phyloP scores from a whole-genome alignment of 2,329 filamentous ascomycete species.

The Lachnellula cervina region DNA sequence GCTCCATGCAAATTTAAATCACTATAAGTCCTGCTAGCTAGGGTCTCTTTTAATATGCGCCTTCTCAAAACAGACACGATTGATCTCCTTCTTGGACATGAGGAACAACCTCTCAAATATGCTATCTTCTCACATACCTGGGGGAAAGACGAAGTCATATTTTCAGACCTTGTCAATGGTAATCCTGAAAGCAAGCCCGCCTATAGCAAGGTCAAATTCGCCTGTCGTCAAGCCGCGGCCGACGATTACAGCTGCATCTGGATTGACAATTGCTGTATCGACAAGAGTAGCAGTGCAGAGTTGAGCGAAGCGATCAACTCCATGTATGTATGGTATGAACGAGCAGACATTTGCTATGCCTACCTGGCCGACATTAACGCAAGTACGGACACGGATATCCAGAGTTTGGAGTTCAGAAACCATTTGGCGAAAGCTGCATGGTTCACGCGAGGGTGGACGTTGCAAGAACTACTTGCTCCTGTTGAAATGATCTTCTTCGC shows the following conservation, averaged over 20 bases:
- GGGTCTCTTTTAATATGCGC: neutral
- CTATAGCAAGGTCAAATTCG: slow-evolving; percentile 1
- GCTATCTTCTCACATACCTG: slow-evolving; percentile 3
- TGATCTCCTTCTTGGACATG: neutral
- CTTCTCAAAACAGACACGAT: neutral
- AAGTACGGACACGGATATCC: neutral
- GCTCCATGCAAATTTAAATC: neutral
- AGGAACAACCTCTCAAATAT: neutral
- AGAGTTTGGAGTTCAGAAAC: neutral
- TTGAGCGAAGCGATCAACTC: slow-evolving; percentile 7
- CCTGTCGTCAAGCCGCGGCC: neutral
- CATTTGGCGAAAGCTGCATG: neutral
- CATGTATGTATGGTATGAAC: slow-evolving; percentile 11
- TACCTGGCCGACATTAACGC: slow-evolving; percentile 5
- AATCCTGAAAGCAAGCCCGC: neutral
- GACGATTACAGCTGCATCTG: slow-evolving; percentile 4
- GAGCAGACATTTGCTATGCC: slow-evolving; percentile 7
- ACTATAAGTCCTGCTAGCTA: neutral
- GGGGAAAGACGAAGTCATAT: slow-evolving; percentile 1
- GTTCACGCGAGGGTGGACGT: slow-evolving; percentile 1
- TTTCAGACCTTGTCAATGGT: neutral
- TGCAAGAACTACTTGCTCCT: slow-evolving; percentile 6
- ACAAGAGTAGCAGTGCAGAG: slow-evolving; percentile 9
- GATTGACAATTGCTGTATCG: slow-evolving; percentile 13
- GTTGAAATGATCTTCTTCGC: neutral